These are phyloP conservation scores for Mucor lusitanicus DNA, from an alignment of 371 early-diverging fungal genomes.

Conservation along the genomic window DNA sequence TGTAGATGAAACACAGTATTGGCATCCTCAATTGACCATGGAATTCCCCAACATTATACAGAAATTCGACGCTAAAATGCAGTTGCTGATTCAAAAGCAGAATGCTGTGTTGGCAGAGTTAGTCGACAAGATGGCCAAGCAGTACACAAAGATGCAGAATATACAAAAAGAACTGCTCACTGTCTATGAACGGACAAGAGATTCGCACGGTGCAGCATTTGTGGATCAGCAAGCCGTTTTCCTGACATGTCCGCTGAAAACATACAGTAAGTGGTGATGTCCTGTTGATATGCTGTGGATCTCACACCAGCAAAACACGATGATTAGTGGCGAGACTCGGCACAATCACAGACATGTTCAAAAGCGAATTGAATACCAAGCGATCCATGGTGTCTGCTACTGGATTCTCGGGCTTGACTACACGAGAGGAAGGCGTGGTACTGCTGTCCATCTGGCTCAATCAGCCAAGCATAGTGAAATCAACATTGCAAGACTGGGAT, in stretches of 20 bases:
- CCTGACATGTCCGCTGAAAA: conserved; percentile 37
- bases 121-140: conserved; percentile 35
- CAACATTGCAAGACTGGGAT: conserved; percentile 31
- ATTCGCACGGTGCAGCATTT: conserved; percentile 19
- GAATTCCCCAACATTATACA: conserved; percentile 35
- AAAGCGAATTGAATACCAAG: conserved; percentile 28
- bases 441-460: conserved; percentile 46
- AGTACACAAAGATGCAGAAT: conserved; percentile 39
- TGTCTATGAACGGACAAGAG: conserved; percentile 17
- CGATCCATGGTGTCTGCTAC: conserved; percentile 6
- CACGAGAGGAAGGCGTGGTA: conserved; percentile 38
- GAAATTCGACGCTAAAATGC: conserved; percentile 38
- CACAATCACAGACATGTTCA: conserved; percentile 36
- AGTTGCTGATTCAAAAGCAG: conserved; percentile 21
- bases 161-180: conserved; percentile 22
- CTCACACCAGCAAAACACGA: too few relatives aligned
- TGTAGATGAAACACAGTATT: conserved; percentile 44
- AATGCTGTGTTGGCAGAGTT: conserved; percentile 21
- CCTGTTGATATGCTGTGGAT: background rate
- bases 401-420: conserved; percentile 26
- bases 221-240: conserved; percentile 24
- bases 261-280: conserved; percentile 26
- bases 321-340: background rate
- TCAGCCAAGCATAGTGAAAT: conserved; percentile 33
- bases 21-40: conserved; percentile 41